Evolutionary conservation across 2,329 filamentous ascomycete species (phyloP).

Genomic region (Talaromyces sp.): DNA sequence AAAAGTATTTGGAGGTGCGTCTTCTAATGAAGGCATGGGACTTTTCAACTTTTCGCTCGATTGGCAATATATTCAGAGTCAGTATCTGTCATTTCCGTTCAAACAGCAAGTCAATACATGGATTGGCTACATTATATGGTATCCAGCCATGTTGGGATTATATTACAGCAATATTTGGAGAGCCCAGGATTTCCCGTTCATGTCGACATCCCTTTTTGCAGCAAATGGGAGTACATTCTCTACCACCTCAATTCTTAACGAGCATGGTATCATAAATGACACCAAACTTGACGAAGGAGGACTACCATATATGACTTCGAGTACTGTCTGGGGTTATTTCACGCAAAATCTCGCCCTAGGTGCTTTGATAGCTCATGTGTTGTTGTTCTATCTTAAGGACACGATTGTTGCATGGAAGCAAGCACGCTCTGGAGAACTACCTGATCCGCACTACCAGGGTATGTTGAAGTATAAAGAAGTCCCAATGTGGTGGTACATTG

Average conservation of each 20-base stretch:
- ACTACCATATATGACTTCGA: conserved; percentile 31
- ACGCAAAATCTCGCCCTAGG: conserved; percentile 20
- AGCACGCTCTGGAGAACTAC: conserved; percentile 19
- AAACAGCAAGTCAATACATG: conserved; percentile 26
- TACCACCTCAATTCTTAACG: conserved; percentile 24
- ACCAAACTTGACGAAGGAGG: conserved; percentile 28
- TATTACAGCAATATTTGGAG: conserved; percentile 32
- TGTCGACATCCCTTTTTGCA: conserved; percentile 36
- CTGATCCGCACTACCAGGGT: conserved; percentile 27
- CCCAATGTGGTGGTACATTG: conserved; percentile 52
- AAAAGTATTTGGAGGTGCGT: conserved; percentile 26
- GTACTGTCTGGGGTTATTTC: conserved; percentile 24
- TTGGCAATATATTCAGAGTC: conserved; percentile 26
- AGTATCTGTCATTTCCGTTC: conserved; percentile 12
- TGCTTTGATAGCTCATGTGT: conserved; percentile 28
- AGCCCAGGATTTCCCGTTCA: conserved; percentile 27
- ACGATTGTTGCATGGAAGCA: conserved; percentile 25
- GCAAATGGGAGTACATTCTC: conserved; percentile 28
- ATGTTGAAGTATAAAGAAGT: conserved; percentile 33
- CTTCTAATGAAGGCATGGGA: conserved; percentile 30
- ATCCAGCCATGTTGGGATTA: conserved; percentile 22
- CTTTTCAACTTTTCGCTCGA: conserved; percentile 28
- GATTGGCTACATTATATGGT: conserved; percentile 24
- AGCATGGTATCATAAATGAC: conserved; percentile 29
- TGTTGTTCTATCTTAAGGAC: conserved; percentile 30